Conservation (phyloP, 768 basidiomycete species). For the Hemileccinum impolitum region DNA sequence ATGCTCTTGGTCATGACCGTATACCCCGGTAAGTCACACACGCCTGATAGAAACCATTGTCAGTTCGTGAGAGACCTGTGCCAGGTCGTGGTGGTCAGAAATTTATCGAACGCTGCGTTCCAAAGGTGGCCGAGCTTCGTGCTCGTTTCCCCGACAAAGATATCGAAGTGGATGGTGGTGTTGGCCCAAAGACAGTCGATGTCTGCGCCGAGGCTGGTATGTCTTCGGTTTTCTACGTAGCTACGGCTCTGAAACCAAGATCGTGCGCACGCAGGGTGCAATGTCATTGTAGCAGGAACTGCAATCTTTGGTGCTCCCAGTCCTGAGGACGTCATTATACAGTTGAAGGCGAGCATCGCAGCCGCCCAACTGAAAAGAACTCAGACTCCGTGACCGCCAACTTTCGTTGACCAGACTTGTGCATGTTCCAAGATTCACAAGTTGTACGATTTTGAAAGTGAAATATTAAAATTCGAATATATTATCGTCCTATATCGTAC, state of each 20-base stretch:
- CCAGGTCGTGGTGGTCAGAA: constrained; percentile 93
- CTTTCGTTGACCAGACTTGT: not conserved
- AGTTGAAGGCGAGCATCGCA: constrained; percentile 67
- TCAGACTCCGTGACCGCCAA: constrained; percentile 3
- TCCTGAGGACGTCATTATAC: constrained; percentile 73
- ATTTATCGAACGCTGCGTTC: constrained; percentile 88
- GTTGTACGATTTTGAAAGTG: not conserved
- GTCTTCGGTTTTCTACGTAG: constrained; percentile 6
- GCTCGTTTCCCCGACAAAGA: constrained; percentile 89
- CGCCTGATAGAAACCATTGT: not conserved
- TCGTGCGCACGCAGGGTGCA: constrained; percentile 62
- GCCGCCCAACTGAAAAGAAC: constrained; percentile 55
- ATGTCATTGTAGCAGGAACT: constrained; percentile 97
- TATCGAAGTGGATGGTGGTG: constrained; percentile 97
- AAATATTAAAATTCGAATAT: constrained; percentile 27
- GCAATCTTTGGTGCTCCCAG: constrained; percentile 85
- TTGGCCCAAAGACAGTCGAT: constrained; percentile 87
- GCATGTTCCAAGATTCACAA: not conserved
- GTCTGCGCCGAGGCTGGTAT: constrained; percentile 86
- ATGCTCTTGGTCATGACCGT: constrained; percentile 99
- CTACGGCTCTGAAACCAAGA: not conserved
- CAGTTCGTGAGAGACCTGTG: not conserved
- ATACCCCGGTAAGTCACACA: constrained; percentile 64
- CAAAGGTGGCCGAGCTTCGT: constrained; percentile 90
- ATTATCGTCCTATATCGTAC: constrained; percentile 22